phyloP scores from a whole-genome alignment of 345 rosid species.

The Lepidium sativum region DNA sequence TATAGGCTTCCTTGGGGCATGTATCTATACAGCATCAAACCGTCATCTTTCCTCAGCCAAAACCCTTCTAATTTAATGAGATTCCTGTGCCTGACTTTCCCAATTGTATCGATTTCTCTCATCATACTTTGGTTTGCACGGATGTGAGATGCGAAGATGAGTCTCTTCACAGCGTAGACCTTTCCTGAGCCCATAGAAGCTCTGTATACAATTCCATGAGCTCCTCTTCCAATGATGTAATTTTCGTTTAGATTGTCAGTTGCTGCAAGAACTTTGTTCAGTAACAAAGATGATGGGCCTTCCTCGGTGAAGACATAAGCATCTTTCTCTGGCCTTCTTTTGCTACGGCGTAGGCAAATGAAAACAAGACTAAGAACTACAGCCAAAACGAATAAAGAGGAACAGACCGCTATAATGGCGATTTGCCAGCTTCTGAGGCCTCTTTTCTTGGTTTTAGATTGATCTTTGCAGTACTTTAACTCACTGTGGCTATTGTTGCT shows the following conservation, averaged over 20 bases:
- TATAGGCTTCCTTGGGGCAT: constrained; percentile 71
- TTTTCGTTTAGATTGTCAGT: constrained; percentile 58
- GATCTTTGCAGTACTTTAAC: constrained; percentile 36
- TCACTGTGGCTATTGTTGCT: constrained; percentile 22
- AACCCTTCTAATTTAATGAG: constrained; percentile 65
- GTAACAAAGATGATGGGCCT: constrained; percentile 43
- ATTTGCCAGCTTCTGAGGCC: constrained; percentile 30
- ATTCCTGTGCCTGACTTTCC: constrained; percentile 63
- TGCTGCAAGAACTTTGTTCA: constrained; percentile 51
- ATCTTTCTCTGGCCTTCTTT: constrained; percentile 13
- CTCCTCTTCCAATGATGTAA: constrained; percentile 65
- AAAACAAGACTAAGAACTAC: constrained; percentile 28
- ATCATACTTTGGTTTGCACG: constrained; percentile 47
- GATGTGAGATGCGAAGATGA: constrained; percentile 35
- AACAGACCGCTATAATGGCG: constrained; percentile 36
- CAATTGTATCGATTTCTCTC: constrained; percentile 58
- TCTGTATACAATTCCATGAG: constrained; percentile 71
- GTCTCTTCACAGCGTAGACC: constrained; percentile 56
- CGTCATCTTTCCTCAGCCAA: constrained; percentile 62
- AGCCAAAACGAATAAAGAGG: constrained; percentile 19
- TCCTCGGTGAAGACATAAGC: constrained; percentile 34
- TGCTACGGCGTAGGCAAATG: constrained; percentile 1
- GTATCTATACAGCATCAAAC: constrained; percentile 52
- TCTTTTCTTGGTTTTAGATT: constrained; percentile 6
- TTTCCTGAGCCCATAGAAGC: constrained; percentile 39